Evolutionary conservation across 1,139 yeast species (phyloP), one percentile per base, ranked within the genome.

Genomic region (Pichia sp.): DNA sequence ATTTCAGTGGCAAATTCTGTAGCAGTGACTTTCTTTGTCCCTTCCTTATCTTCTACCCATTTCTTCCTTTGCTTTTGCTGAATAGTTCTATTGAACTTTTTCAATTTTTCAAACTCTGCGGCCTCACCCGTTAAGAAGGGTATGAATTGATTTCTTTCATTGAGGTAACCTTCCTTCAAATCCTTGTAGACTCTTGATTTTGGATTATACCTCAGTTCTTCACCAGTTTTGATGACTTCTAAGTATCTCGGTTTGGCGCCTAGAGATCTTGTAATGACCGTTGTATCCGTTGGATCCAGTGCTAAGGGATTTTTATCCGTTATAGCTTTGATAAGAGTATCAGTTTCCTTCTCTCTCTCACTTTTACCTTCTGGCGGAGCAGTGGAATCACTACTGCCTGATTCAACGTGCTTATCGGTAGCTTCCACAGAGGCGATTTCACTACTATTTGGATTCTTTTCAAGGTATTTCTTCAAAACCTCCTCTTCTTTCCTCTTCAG

Each of bases 111-210:
- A 46, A 72, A 66, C 32, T 68, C 69, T 15, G 58, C 53, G 2
- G 77, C 79, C 37, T 76, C 77, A 6, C 74, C 76, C 8, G 66
- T 64, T 19, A 67, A 52, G 40, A 68, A 64, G 23, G 71, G 63
- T 2, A 74, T 77, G 55, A 77, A 80, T 38, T 69, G 69, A 17
- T 71, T 68, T 13, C 62, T 58, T 27, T 72, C 77, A 46, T 72
- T 68, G 26, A 69, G 50, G 32, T 66, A 62, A 3, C 76, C 77
- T n/a, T 62, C 60, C 14, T 60, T 56, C 7, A 64, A 59, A 46
- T 69, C 72, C 40, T 67, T 61, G 27, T 71, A 60, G 5, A 69
- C 63, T 35, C 82, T 56, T 4, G 78, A 67, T 46, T 74, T 75
- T 2, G 85, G 83, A 47, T 77, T 74, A 49, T 72, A 74, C 16